Percentiles rank a stretch among this genome's conserved stretches.
Conservation (phyloP, 2,329 filamentous ascomycete species). For the Diaporthe sp. region DNA sequence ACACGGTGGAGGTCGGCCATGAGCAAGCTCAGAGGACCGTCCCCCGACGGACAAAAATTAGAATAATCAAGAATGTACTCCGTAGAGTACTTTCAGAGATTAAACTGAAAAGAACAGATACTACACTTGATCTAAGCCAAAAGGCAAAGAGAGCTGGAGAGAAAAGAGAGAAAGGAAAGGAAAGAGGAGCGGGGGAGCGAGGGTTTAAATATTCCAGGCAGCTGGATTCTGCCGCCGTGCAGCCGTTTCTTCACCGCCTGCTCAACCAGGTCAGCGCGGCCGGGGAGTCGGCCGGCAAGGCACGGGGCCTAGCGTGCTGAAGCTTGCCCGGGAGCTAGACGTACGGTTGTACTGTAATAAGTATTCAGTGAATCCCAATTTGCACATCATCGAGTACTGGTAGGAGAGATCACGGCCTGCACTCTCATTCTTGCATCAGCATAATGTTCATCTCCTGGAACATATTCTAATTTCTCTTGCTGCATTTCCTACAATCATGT, state of each 20-base stretch:
- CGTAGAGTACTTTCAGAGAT: slow-evolving; percentile 80
- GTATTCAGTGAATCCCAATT: not conserved
- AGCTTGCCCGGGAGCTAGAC: slow-evolving; percentile 8
- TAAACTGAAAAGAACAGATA: slow-evolving; percentile 89
- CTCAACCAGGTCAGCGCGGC: not conserved
- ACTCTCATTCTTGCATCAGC: not conserved
- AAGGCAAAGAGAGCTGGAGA: slow-evolving; percentile 35
- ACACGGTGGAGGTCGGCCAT: slow-evolving; percentile 74
- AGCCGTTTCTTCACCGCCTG: slow-evolving; percentile 6
- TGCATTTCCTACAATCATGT: not conserved
- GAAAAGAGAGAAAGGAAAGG: not conserved
- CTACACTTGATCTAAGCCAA: slow-evolving; percentile 79
- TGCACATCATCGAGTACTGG: slow-evolving; percentile 17
- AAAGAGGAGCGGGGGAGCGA: slow-evolving; percentile 44
- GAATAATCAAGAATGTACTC: slow-evolving; percentile 78
- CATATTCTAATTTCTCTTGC: not conserved
- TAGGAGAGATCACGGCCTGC: not conserved
- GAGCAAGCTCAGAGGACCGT: slow-evolving; percentile 77
- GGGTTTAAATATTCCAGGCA: slow-evolving; percentile 25
- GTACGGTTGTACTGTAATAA: not conserved
- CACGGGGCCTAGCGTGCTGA: not conserved
- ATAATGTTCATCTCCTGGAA: not conserved
- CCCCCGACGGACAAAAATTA: slow-evolving; percentile 73
- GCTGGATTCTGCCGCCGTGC: slow-evolving; percentile 20
- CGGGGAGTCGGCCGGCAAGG: not conserved